Evolutionary conservation across 257 asterid genomes (phyloP).

Genomic region (Plantago ovata): DNA sequence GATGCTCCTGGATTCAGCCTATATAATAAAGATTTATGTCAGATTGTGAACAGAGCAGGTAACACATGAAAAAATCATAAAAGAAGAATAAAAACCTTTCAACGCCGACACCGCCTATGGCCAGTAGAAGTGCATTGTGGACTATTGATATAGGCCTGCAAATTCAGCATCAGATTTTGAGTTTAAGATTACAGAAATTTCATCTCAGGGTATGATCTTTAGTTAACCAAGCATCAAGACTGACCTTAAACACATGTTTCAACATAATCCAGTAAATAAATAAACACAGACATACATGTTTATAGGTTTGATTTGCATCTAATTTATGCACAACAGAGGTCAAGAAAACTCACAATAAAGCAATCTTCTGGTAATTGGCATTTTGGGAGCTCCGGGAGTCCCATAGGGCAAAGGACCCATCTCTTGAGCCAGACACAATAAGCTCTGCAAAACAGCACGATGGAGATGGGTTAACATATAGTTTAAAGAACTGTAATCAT

Average conservation of each 20-base stretch:
- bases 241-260: no score
- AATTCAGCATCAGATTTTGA: slow-evolving; percentile 13
- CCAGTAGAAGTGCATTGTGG: slow-evolving; percentile 55
- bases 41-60: slow-evolving; percentile 7
- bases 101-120: slow-evolving; percentile 53
- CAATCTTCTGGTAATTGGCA: slow-evolving; percentile 29
- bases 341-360: slow-evolving; percentile 48
- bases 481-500: no score
- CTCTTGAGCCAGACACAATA: slow-evolving; percentile 84
- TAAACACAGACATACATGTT: not conserved
- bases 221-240: no score
- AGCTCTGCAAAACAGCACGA: slow-evolving; percentile 43
- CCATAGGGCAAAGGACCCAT: slow-evolving; percentile 93
- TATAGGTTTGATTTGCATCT: not conserved
- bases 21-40: slow-evolving; percentile 12
- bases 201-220: not conserved
- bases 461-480: not conserved
- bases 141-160: slow-evolving; percentile 57
- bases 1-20: slow-evolving; percentile 78
- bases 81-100: slow-evolving; percentile 48
- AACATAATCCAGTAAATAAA: no score
- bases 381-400: slow-evolving; percentile 64
- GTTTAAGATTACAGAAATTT: slow-evolving; percentile 11
- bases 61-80: slow-evolving; percentile 6
- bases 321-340: slow-evolving; percentile 3